Evolutionary conservation across 2,329 filamentous ascomycete genomes (phyloP).

Genomic region (Nemania sp.): DNA sequence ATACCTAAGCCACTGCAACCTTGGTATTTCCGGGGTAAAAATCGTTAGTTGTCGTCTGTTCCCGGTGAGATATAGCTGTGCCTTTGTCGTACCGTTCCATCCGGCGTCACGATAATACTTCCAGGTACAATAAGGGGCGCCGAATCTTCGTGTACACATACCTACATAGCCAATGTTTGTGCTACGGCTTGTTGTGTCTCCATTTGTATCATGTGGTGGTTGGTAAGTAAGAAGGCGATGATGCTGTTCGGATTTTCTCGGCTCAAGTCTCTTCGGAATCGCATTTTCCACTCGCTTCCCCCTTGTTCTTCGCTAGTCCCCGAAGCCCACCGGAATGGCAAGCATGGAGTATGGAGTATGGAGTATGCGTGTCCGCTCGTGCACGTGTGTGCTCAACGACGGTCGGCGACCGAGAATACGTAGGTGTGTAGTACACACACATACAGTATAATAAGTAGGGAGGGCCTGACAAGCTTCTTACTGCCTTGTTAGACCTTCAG

Average conservation of each 20-base stretch:
- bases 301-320: neutral
- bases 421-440: too few relatives aligned
- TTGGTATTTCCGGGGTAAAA: neutral
- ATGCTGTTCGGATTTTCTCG: neutral
- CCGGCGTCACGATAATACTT: neutral
- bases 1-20: neutral
- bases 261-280: too few relatives aligned
- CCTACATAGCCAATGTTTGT: too few relatives aligned
- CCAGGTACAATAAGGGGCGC: neutral
- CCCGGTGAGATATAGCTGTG: neutral
- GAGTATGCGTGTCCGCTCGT: neutral
- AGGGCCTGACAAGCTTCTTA: neutral
- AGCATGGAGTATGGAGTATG: neutral
- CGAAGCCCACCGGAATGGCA: neutral
- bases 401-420: neutral
- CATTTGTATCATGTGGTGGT: too few relatives aligned
- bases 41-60: neutral
- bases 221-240: too few relatives aligned
- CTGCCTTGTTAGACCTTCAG: neutral
- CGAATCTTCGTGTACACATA: too few relatives aligned
- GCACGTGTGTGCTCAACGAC: conserved; percentile 4
- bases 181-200: too few relatives aligned
- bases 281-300: neutral
- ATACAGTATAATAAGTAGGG: too few relatives aligned
- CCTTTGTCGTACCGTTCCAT: neutral